Evolutionary conservation across 176 grass and related monocot genomes (phyloP), one percentile per base, ranked within the genome.

Genomic region (Oryza coarctata): DNA sequence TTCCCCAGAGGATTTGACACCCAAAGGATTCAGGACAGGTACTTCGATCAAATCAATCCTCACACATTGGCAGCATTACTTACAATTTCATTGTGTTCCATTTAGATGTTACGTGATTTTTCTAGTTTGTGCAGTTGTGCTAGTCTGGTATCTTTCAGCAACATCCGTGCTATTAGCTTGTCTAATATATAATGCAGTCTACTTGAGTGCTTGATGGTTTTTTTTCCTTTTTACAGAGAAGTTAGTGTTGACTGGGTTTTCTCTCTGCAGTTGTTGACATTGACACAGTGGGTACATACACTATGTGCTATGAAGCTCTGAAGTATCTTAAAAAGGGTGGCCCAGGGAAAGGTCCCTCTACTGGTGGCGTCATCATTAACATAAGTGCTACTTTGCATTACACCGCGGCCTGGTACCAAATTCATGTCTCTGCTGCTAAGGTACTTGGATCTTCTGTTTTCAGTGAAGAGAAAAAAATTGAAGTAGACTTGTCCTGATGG

Each of bases 311-410:
- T 66, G 96, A 98, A 87, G 92, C 92, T 12, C 63, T 98, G 12
- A 98, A 91, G 72, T 95, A 95, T 83, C 86, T 98, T 17, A 94
- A 93, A 86, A 95, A 91, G 63, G 90, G 95, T 9, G 92, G 79
- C 17, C 86, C 64, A 11, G 95, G 95, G 34, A 89, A 85, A 77
- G 82, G 67, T n/a, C 84, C 88, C 33, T 88, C 84, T 8, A 84
- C 73, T 32, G 90, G 92, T 36, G 95, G 92, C 61, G 84, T 95
- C 52, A 98, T 98, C 78, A 76, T 98, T 52, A 95, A 98, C 83
- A 98, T 98, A 58, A 98, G 95, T 55, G 92, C 92, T 30, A 98
- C 92, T 36, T 65, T 93, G 81, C 95, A 98, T 74, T 95, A 98
- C 84, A 87, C 90, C n/a, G 95, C 92, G 0, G 0, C 85, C 72